Evolutionary conservation across 306 rosid species (phyloP).

Genomic region (Inga laurina): DNA sequence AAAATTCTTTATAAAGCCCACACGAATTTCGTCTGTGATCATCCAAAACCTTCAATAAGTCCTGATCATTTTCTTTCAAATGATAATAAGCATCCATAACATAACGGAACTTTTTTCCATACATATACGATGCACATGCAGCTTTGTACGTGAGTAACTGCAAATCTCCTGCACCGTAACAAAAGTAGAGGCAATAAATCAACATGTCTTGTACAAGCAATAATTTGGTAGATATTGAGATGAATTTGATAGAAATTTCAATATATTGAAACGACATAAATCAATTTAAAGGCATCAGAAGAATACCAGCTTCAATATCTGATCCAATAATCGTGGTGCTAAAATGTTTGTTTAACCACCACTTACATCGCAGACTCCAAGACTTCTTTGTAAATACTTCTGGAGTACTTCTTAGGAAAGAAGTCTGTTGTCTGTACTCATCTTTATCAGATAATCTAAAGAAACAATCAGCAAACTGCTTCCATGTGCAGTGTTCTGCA

Average conservation of each 20-base stretch:
- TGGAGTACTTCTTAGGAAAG: constrained; percentile 40
- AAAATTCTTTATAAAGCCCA: constrained; percentile 34
- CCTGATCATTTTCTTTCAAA: constrained; percentile 44
- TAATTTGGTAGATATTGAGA: not conserved
- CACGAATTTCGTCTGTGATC: constrained; percentile 43
- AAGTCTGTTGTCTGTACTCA: constrained; percentile 20
- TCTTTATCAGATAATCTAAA: constrained; percentile 40
- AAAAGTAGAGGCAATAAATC: constrained; percentile 2
- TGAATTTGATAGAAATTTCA: not conserved
- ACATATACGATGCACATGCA: constrained; percentile 70
- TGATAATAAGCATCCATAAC: constrained; percentile 42
- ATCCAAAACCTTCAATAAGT: constrained; percentile 50
- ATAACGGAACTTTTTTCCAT: constrained; percentile 49
- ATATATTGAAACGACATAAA: too few relatives aligned
- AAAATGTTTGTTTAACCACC: constrained; percentile 77
- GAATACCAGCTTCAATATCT: constrained; percentile 59
- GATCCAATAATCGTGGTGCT: constrained; percentile 42
- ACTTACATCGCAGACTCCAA: constrained; percentile 76
- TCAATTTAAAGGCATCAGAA: not conserved
- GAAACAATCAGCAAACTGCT: constrained; percentile 63
- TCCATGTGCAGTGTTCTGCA: constrained; percentile 67
- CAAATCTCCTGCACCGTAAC: constrained; percentile 61
- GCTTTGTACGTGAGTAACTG: constrained; percentile 74
- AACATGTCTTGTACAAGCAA: not conserved
- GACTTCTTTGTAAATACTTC: constrained; percentile 50